These are phyloP conservation scores for Chamaenerion angustifolium DNA, from an alignment of 345 rosid species.

Conservation along the genomic window DNA sequence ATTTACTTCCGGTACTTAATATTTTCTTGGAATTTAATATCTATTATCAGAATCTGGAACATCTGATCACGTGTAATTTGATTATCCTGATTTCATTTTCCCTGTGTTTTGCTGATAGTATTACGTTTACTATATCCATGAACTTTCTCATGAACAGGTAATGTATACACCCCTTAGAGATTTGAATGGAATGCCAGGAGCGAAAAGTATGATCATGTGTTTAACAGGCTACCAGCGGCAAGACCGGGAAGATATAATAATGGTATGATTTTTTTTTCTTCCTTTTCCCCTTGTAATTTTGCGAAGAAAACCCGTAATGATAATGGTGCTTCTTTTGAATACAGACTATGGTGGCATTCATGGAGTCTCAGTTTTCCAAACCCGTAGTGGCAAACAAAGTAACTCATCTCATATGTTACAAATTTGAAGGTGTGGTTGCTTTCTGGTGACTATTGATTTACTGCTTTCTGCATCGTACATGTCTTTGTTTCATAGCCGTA, in stretches of 20 bases:
- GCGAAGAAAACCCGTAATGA: too few relatives aligned
- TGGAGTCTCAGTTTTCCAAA: conserved; percentile 88
- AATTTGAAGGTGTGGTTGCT: conserved; percentile 62
- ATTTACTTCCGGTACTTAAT: too few relatives aligned
- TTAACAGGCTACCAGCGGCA: conserved; percentile 89
- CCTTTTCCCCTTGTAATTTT: too few relatives aligned
- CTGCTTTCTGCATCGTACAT: too few relatives aligned
- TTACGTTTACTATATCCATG: too few relatives aligned
- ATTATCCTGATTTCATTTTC: too few relatives aligned
- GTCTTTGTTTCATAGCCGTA: not conserved
- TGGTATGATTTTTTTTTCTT: conserved; percentile 27
- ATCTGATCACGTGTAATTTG: too few relatives aligned
- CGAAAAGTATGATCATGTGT: conserved; percentile 44
- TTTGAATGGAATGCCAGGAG: conserved; percentile 78
- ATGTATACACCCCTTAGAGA: conserved; percentile 63
- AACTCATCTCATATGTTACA: conserved; percentile 90
- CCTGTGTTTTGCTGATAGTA: too few relatives aligned
- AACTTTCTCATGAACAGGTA: conserved; percentile 24
- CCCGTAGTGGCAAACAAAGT: conserved; percentile 78
- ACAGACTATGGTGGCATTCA: conserved; percentile 81
- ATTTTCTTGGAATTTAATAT: too few relatives aligned
- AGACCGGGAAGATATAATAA: conserved; percentile 79
- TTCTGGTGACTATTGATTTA: not conserved
- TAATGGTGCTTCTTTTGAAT: conserved; percentile 3
- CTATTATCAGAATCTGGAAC: too few relatives aligned